Percentiles rank a stretch among this genome's conserved stretches.
Evolutionary conservation across 1,139 yeast species (phyloP).

Genomic region (Scheffersomyces illinoinensis): DNA sequence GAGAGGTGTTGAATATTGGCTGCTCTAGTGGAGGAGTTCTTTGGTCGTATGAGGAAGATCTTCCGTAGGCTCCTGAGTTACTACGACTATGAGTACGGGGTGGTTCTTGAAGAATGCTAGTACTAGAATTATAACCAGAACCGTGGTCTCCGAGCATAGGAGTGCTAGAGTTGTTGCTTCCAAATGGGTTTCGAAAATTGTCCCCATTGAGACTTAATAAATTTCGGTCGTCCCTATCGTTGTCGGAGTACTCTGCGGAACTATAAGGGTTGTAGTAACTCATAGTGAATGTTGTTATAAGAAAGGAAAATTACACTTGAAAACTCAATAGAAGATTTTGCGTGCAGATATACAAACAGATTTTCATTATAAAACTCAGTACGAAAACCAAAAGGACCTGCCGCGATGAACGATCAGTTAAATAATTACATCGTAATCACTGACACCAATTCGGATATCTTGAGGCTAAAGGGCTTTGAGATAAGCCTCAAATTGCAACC

Average conservation of each 20-base stretch:
- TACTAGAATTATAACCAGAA: neutral
- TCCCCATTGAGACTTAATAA: neutral
- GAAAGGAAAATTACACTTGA: neutral
- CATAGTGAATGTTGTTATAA: neutral
- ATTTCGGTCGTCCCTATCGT: neutral
- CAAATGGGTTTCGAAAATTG: slow-evolving; percentile 15
- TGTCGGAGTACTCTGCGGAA: neutral
- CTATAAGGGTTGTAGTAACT: neutral
- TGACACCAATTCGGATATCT: neutral
- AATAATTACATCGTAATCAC: neutral
- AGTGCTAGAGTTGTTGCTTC: slow-evolving; percentile 20
- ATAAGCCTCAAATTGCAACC: neutral
- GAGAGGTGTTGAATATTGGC: slow-evolving; percentile 27
- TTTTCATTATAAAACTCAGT: neutral
- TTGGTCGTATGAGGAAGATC: slow-evolving; percentile 12
- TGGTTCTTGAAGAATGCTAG: neutral
- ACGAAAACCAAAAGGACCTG: neutral
- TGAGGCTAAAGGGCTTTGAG: neutral
- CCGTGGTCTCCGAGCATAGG: slow-evolving; percentile 28
- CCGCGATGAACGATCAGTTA: neutral
- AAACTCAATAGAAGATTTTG: neutral
- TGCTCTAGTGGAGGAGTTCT: slow-evolving; percentile 3
- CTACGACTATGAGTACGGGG: slow-evolving; percentile 15
- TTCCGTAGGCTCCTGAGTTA: slow-evolving; percentile 10
- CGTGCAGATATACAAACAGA: neutral